A percentile compares a stretch with the other conserved stretches of the same genome.
Conservation (phyloP, 2,329 filamentous ascomycete species). For the Calonectria pauciramosa region DNA sequence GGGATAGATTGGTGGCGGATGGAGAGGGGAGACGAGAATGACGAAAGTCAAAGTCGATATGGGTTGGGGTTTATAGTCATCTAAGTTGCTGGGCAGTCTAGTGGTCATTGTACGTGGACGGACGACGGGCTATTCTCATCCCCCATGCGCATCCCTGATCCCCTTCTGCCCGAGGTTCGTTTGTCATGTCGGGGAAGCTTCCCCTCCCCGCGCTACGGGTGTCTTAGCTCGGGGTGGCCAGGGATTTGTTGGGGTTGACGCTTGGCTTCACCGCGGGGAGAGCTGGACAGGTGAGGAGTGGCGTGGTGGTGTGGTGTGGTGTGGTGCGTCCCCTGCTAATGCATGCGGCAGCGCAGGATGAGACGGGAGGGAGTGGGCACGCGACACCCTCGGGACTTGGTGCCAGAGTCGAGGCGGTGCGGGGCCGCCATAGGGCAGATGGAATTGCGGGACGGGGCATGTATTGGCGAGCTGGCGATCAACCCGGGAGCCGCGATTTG, state of each 20-base stretch:
- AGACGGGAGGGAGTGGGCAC: not conserved
- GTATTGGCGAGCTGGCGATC: not conserved
- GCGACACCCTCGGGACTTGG: slow-evolving; percentile 15
- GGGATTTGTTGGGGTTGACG: slow-evolving; percentile 10
- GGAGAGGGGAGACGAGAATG: not conserved
- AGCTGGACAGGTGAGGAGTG: slow-evolving; percentile 3
- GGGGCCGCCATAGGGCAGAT: slow-evolving; percentile 9
- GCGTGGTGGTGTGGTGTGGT: slow-evolving; percentile 1
- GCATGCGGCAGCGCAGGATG: not conserved
- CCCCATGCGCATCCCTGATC: not conserved
- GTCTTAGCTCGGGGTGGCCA: slow-evolving; percentile 2
- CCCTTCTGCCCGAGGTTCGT: slow-evolving; percentile 19
- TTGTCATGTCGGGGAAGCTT: slow-evolving; percentile 4
- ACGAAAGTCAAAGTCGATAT: not conserved
- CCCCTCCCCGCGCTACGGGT: slow-evolving; percentile 9
- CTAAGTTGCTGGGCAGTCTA: not conserved
- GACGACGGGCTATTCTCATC: not conserved
- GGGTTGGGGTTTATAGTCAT: slow-evolving; percentile 4
- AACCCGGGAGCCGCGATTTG: not conserved
- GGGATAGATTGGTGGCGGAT: not conserved
- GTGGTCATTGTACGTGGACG: not conserved
- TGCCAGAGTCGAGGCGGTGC: not conserved
- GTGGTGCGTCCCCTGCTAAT: not conserved
- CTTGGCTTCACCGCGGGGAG: not conserved
- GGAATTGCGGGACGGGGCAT: not conserved